These are phyloP conservation scores for Cladosporium sp. DNA, from an alignment of 2,329 filamentous ascomycete genomes.

Conservation along the genomic window DNA sequence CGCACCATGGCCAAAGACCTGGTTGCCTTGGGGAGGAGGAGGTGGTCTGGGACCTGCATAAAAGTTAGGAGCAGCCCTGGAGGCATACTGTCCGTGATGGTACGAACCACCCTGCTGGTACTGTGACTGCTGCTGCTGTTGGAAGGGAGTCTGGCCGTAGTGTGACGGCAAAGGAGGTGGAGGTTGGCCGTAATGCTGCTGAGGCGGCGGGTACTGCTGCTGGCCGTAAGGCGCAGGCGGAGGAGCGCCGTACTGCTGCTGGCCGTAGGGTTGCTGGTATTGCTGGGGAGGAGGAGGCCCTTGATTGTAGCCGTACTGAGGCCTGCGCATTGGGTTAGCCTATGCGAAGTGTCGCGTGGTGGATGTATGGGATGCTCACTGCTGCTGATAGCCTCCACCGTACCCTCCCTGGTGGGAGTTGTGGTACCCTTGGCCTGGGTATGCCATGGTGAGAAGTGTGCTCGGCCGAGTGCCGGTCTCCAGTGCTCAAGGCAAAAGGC, in stretches of 20 bases:
- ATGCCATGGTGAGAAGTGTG: constrained; percentile 7
- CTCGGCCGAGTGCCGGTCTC: background rate
- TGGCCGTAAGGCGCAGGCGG: constrained; percentile 35
- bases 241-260: constrained; percentile 22
- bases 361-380: constrained; percentile 16
- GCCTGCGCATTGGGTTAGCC: background rate
- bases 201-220: constrained; percentile 38
- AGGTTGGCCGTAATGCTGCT: constrained; percentile 38
- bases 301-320: constrained; percentile 23
- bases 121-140: constrained; percentile 16
- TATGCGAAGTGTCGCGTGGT: background rate
- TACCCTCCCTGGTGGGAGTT: constrained; percentile 19
- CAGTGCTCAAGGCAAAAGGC: background rate
- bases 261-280: constrained; percentile 8
- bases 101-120: constrained; percentile 5
- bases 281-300: constrained; percentile 18
- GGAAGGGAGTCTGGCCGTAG: constrained; percentile 37
- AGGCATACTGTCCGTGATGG: constrained; percentile 45
- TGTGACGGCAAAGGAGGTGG: constrained; percentile 35
- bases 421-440: constrained; percentile 31
- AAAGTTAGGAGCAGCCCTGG: constrained; percentile 52
- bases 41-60: constrained; percentile 23
- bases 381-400: constrained; percentile 21
- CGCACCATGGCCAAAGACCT: constrained; percentile 71
- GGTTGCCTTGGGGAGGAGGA: constrained; percentile 30